These are phyloP conservation scores for Eutypa lata DNA, from an alignment of 2,329 filamentous ascomycete genomes.

Conservation along the genomic window DNA sequence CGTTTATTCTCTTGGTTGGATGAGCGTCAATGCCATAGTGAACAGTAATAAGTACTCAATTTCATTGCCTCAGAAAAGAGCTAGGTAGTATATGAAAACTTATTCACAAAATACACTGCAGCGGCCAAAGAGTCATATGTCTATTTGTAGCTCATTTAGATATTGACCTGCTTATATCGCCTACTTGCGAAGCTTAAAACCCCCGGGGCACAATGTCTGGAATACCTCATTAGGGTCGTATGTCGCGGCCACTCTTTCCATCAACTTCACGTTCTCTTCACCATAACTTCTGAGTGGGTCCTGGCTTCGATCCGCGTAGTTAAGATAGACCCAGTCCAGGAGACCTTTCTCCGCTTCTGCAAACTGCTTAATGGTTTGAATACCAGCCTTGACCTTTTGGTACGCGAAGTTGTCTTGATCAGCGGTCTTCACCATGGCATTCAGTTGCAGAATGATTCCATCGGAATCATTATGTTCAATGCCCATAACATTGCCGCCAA, in stretches of 20 bases:
- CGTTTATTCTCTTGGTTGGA: no score
- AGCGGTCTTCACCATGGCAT: slow-evolving; percentile 2
- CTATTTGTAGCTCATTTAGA: background rate
- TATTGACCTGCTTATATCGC: background rate
- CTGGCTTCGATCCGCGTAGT: slow-evolving; percentile 20
- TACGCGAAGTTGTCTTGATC: slow-evolving; percentile 2
- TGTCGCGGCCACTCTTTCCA: slow-evolving; percentile 12
- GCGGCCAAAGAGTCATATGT: background rate
- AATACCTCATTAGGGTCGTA: slow-evolving; percentile 13
- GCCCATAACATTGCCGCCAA: slow-evolving; percentile 5
- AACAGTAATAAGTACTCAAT: no score
- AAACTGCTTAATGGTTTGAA: slow-evolving; percentile 12
- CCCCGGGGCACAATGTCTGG: slow-evolving; percentile 4
- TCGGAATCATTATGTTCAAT: slow-evolving; percentile 4
- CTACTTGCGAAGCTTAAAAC: slow-evolving; percentile 1
- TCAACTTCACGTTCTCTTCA: slow-evolving; percentile 12
- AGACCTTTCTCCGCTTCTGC: slow-evolving; percentile 1
- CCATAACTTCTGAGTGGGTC: slow-evolving; percentile 18
- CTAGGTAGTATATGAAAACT: background rate
- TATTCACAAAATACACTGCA: background rate
- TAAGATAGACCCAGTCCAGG: slow-evolving; percentile 18
- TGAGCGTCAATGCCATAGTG: no score
- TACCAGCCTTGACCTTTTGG: background rate
- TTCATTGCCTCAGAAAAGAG: no score
- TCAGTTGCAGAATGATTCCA: slow-evolving; percentile 1